Conservation (phyloP, 345 rosid species). For the Salix arbutifolia region DNA sequence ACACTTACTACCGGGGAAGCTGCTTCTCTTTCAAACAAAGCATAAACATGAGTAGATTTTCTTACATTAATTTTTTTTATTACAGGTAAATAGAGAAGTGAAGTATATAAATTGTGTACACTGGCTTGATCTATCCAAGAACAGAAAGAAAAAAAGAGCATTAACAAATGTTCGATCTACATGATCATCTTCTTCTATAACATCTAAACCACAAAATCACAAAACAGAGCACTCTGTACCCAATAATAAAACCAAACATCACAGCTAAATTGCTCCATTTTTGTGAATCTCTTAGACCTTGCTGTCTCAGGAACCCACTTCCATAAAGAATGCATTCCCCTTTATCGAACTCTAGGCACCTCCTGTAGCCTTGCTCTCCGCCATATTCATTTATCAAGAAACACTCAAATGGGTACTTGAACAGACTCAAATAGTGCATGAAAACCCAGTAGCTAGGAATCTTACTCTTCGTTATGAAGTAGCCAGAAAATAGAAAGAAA, state of each 20-base stretch:
- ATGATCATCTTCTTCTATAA: slow-evolving; percentile 42
- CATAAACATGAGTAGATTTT: not conserved
- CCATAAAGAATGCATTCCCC: slow-evolving; percentile 43
- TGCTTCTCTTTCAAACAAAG: not conserved
- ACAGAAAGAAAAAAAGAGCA: not conserved
- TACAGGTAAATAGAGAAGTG: not conserved
- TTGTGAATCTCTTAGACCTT: slow-evolving; percentile 49
- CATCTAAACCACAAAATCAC: slow-evolving; percentile 69
- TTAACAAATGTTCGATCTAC: not conserved
- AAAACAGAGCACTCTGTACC: slow-evolving; percentile 70
- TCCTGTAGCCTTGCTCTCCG: slow-evolving; percentile 41
- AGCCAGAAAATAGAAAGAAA: slow-evolving; percentile 87
- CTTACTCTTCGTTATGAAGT: slow-evolving; percentile 60
- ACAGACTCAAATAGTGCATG: slow-evolving; percentile 80
- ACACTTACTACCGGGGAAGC: not conserved
- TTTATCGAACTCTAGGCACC: slow-evolving; percentile 34
- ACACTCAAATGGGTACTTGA: slow-evolving; percentile 83
- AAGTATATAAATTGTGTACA: not conserved
- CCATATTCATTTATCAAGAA: slow-evolving; percentile 73
- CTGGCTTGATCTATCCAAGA: not conserved
- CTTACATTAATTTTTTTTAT: not conserved
- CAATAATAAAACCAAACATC: slow-evolving; percentile 65
- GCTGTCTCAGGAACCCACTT: slow-evolving; percentile 51
- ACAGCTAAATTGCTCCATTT: slow-evolving; percentile 78
- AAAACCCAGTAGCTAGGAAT: slow-evolving; percentile 79